Conservation (phyloP, 345 rosid species). For the Ceriops zippeliana region DNA sequence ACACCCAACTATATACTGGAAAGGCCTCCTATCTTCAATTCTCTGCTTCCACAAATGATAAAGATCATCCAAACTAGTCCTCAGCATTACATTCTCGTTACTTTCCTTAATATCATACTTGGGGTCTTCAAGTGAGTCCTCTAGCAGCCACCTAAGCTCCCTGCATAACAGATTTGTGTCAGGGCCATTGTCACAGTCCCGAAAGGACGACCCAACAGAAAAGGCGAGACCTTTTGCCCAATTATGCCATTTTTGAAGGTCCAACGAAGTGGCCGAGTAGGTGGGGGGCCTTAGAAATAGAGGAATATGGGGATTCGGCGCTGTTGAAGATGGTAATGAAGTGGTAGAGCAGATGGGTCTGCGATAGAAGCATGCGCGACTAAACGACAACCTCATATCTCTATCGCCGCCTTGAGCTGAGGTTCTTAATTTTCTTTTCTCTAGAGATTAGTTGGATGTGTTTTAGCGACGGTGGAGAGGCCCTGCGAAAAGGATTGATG, state of each 20-base stretch:
- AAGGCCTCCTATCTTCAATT: constrained; percentile 77
- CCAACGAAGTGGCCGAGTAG: constrained; percentile 40
- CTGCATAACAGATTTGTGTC: constrained; percentile 53
- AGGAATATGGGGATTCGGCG: constrained; percentile 41
- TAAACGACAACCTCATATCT: background rate
- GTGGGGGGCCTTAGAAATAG: constrained; percentile 52
- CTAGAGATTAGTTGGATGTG: no score
- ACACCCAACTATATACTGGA: constrained; percentile 88
- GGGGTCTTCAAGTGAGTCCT: constrained; percentile 53
- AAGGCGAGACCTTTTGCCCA: constrained; percentile 70
- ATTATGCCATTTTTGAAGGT: constrained; percentile 59
- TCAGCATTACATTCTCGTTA: constrained; percentile 26
- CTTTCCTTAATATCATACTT: background rate
- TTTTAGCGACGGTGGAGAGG: no score
- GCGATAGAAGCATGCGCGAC: background rate
- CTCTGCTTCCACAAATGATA: constrained; percentile 72
- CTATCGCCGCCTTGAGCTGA: no score
- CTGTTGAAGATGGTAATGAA: constrained; percentile 2
- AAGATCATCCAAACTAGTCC: constrained; percentile 52
- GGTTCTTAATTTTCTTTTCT: no score
- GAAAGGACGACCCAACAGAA: constrained; percentile 53
- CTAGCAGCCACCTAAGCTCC: constrained; percentile 81
- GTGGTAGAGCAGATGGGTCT: constrained; percentile 21
- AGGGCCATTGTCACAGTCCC: constrained; percentile 49
- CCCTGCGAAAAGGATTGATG: no score